Percentiles rank a stretch among this genome's conserved stretches.
Conservation (phyloP, 1,284 basidiomycete genomes). For the Prillingera fragicola region DNA sequence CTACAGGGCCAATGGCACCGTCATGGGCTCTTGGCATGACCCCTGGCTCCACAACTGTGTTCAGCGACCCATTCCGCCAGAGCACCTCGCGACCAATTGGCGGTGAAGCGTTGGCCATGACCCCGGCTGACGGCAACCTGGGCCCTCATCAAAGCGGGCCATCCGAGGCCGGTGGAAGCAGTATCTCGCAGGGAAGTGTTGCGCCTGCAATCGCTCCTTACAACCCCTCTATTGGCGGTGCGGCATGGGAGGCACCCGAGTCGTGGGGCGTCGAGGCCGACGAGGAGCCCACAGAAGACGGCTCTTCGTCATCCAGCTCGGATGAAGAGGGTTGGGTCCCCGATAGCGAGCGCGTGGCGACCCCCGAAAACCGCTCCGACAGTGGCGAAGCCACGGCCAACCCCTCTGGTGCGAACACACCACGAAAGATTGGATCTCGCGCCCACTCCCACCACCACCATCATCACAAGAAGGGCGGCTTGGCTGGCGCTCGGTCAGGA, state of each 20-base stretch:
- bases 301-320: constrained; percentile 19
- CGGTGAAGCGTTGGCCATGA: no score
- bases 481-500: no score
- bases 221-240: constrained; percentile 12
- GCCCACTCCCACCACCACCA: not conserved
- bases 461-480: not conserved
- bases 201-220: constrained; percentile 12
- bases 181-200: not conserved
- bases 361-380: not conserved
- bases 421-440: no score
- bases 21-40: constrained; percentile 27
- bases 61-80: constrained; percentile 41
- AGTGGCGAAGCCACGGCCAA: not conserved
- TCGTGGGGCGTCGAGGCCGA: constrained; percentile 54
- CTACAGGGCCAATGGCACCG: constrained; percentile 23
- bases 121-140: no score
- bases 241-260: constrained; percentile 53
- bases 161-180: no score
- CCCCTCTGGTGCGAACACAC: no score
- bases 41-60: constrained; percentile 23
- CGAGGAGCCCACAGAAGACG: constrained; percentile 33
- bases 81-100: no score
- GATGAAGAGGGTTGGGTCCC: constrained; percentile 38
- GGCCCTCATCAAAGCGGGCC: no score
- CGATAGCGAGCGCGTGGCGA: constrained; percentile 1